phyloP scores from a whole-genome alignment of 495 filamentous ascomycete species.

The Xanthoparmelia taractica region DNA sequence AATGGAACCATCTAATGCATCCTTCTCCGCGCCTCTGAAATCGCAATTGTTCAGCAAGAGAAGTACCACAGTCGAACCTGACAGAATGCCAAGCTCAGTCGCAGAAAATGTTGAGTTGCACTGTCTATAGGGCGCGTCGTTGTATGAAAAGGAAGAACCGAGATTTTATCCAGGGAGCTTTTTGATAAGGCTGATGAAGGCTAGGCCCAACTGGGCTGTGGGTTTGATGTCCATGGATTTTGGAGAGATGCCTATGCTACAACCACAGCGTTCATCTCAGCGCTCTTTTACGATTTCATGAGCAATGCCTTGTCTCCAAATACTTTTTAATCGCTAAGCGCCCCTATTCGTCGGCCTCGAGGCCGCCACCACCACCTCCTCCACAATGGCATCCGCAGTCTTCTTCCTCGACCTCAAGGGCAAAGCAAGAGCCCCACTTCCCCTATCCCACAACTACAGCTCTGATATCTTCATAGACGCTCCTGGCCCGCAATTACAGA shows the following conservation, averaged over 20 bases:
- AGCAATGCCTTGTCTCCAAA: slow-evolving; percentile 1
- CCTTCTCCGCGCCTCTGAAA: slow-evolving; percentile 74
- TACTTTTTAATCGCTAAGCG: not conserved
- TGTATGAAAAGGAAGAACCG: slow-evolving; percentile 32
- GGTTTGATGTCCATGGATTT: not conserved
- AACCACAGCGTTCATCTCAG: not conserved
- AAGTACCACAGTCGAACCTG: slow-evolving; percentile 45
- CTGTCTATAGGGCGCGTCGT: slow-evolving; percentile 82
- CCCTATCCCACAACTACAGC: slow-evolving; percentile 3
- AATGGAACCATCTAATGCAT: slow-evolving; percentile 57
- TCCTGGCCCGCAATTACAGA: slow-evolving; percentile 96
- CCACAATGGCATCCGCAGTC: slow-evolving; percentile 87
- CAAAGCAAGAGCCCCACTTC: slow-evolving; percentile 58
- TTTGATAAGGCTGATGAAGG: slow-evolving; percentile 13
- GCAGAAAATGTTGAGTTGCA: slow-evolving; percentile 63
- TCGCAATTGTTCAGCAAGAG: slow-evolving; percentile 66
- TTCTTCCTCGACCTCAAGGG: slow-evolving; percentile 99
- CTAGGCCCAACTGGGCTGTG: slow-evolving; percentile 33
- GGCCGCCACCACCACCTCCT: slow-evolving; percentile 17
- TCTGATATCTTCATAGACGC: slow-evolving; percentile 59
- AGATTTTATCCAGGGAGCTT: not conserved
- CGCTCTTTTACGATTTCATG: not conserved
- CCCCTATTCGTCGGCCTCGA: not conserved
- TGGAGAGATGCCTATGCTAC: not conserved
- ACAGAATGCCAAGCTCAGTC: slow-evolving; percentile 60